phyloP scores from a whole-genome alignment of 2,329 filamentous ascomycete genomes.

The Aureobasidium subglaciale region DNA sequence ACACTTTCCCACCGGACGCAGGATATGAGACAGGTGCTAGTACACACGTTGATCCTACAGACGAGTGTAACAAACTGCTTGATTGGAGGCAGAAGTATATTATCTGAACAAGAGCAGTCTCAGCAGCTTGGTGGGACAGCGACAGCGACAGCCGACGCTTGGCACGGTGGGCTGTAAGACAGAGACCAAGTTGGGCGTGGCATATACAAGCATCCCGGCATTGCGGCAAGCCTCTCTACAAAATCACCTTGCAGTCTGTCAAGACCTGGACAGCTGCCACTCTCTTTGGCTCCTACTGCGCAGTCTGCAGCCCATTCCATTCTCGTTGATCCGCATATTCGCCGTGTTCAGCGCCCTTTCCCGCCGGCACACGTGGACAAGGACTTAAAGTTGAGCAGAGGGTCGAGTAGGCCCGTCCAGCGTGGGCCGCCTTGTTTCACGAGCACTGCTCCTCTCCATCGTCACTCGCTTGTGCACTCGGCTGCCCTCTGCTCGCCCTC shows the following conservation, averaged over 20 bases:
- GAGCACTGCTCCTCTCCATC: background rate
- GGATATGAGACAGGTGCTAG: background rate
- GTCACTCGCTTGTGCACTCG: background rate
- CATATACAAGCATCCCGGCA: background rate
- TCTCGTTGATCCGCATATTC: background rate
- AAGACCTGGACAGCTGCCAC: background rate
- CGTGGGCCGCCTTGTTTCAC: slow-evolving; percentile 9
- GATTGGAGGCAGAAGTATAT: background rate
- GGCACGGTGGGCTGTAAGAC: no score
- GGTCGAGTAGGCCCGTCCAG: background rate
- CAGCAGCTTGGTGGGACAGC: no score
- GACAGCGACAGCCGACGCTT: no score
- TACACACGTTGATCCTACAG: background rate
- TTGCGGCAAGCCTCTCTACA: background rate
- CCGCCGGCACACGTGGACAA: slow-evolving; percentile 5
- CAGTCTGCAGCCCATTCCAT: background rate
- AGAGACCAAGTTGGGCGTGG: background rate
- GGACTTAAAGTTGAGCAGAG: slow-evolving; percentile 7
- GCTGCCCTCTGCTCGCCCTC: slow-evolving; percentile 2
- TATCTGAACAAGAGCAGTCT: no score
- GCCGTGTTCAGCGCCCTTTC: background rate
- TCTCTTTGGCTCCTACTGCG: background rate
- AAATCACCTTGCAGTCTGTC: background rate
- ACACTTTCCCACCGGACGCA: background rate
- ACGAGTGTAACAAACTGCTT: background rate